phyloP scores from a whole-genome alignment of 2,329 filamentous ascomycete species.

The Alternaria panax region DNA sequence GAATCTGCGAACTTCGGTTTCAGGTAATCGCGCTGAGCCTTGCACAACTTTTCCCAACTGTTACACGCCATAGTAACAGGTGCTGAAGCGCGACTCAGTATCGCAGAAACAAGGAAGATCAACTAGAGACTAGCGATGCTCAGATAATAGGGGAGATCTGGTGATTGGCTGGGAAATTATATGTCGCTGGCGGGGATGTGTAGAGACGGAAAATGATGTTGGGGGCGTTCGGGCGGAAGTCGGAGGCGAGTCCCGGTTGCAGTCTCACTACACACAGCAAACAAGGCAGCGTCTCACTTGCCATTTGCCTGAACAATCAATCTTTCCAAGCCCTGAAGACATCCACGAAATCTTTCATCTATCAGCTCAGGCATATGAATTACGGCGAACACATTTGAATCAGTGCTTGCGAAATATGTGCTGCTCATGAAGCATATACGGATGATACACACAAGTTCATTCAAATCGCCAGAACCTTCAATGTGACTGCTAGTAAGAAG shows the following conservation, averaged over 20 bases:
- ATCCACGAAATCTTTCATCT: no score
- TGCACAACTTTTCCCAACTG: slow-evolving; percentile 44
- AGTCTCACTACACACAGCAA: slow-evolving; percentile 5
- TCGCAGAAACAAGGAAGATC: neutral
- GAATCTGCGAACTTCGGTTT: slow-evolving; percentile 46
- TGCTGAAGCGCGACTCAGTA: neutral
- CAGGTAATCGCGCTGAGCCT: slow-evolving; percentile 41
- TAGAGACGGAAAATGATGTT: slow-evolving; percentile 19
- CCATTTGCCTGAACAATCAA: neutral
- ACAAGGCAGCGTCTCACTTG: neutral
- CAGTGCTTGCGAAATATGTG: neutral
- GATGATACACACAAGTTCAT: neutral
- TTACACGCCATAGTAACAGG: slow-evolving; percentile 42
- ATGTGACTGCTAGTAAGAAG: neutral
- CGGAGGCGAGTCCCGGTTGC: slow-evolving; percentile 24
- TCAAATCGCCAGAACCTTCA: neutral
- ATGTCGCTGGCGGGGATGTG: slow-evolving; percentile 20
- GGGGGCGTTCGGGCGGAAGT: slow-evolving; percentile 14
- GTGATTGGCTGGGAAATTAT: slow-evolving; percentile 6
- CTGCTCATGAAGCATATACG: neutral
- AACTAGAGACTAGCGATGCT: slow-evolving; percentile 4
- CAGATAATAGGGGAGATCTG: slow-evolving; percentile 8
- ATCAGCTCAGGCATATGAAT: neutral
- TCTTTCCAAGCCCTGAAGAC: neutral
- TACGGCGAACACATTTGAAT: neutral